Base-by-base conservation (phyloP, 176 grass and related monocot genomes). In the Aegilops bicornis region DNA sequence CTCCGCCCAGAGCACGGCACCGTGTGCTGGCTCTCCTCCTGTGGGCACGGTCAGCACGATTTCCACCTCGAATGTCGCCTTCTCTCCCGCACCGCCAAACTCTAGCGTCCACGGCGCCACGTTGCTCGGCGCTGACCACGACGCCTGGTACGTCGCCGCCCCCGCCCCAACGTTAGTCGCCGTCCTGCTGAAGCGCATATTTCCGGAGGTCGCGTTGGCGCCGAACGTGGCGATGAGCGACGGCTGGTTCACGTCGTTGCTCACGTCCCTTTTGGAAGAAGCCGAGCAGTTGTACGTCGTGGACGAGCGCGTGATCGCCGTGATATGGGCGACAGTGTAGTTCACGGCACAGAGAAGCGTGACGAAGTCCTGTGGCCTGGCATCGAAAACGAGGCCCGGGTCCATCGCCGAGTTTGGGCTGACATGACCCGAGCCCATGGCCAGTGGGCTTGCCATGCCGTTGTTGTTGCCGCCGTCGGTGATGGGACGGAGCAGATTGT, bases 311-410 rank as follows among this genome's bases (percentile, higher is more conserved):
- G 86, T 91, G 82, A 92, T 87, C 70, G 71, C 48, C 85, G 64
- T 79, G 69, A 95, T 89, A 31, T 95, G 91, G 2, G 82, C 8
- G 19, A 24, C 73, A 1, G 92, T 97, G 79, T 86, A 93, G 61
- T 95, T 97, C 19, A 78, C 80, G 6, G 89, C 80, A 48, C 92
- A 98, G 13, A 93, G 73, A 23, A 93, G 74, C 3, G 64, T 83
- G 43, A 91, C 2, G 35, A 52, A 93, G 93, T 93, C 95, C 9
- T 8, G 7, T 30, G 4, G 5, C 56, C 27, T 69, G 23, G 82
- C 92, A 58, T 97, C 87, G 15, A 89, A 97, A 22, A 97, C 88
- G 10, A 97, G 48, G 1, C 90, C 89, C 0, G 95, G 95, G 31
- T 94, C 82, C 39, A 94, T 83, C 0, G 90, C 86, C 22, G 60